Evolutionary conservation across 2,329 filamentous ascomycete species (phyloP).

Genomic region (Clarireedia sp.): DNA sequence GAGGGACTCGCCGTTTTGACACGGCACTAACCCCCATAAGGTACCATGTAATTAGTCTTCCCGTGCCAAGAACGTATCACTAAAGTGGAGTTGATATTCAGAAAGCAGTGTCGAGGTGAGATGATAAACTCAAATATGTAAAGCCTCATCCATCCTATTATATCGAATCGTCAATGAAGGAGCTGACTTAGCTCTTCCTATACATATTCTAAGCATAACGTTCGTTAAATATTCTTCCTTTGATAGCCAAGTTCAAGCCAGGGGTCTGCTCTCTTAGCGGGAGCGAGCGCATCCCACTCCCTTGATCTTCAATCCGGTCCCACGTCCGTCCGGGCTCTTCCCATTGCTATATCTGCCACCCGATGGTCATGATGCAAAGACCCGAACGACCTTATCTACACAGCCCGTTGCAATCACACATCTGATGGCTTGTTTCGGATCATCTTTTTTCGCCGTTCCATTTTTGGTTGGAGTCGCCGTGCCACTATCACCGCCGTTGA

Average conservation of each 20-base stretch:
- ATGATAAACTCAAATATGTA: too few relatives aligned
- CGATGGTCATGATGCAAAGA: conserved; percentile 52
- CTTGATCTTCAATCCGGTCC: background rate
- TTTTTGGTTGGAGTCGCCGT: conserved; percentile 8
- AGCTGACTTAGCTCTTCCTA: conserved; percentile 11
- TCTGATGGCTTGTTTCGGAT: conserved; percentile 56
- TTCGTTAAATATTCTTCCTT: conserved; percentile 13
- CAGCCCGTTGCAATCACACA: conserved; percentile 84
- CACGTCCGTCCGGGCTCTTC: background rate
- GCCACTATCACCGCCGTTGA: conserved; percentile 42
- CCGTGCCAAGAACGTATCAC: conserved; percentile 25
- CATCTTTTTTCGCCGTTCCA: conserved; percentile 34
- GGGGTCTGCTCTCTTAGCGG: background rate
- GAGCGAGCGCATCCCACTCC: background rate
- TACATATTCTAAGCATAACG: conserved; percentile 26
- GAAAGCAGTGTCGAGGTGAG: too few relatives aligned
- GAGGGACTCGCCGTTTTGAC: too few relatives aligned
- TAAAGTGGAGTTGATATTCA: too few relatives aligned
- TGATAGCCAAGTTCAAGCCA: background rate
- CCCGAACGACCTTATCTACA: conserved; percentile 70
- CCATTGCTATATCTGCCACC: background rate
- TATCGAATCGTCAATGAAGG: background rate
- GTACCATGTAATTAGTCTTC: conserved; percentile 27
- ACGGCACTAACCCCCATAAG: too few relatives aligned
- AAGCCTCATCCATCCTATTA: background rate